Conservation (phyloP, 345 rosid species). For the Syzygium aqueum region DNA sequence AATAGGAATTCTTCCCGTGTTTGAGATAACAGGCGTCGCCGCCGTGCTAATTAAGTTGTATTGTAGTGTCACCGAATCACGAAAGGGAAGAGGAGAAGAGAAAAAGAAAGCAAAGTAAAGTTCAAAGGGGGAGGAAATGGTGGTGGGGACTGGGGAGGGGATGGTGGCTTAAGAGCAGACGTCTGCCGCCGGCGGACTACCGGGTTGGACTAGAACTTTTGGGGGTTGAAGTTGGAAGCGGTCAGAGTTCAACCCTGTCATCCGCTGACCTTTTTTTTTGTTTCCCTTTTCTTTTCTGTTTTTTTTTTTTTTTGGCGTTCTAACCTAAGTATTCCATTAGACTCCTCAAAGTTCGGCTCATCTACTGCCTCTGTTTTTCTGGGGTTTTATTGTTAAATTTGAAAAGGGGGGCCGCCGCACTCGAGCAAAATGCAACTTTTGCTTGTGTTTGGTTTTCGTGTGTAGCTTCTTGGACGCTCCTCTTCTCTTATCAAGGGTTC, state of each 20-base stretch:
- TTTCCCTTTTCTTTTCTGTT: too few relatives aligned
- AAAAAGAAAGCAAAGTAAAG: not conserved
- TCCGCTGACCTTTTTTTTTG: not conserved
- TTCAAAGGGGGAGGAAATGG: not conserved
- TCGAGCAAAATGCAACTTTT: not conserved
- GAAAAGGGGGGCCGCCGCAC: too few relatives aligned
- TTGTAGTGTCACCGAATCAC: not conserved
- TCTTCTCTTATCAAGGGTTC: not conserved
- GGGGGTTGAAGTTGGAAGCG: not conserved
- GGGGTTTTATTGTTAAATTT: too few relatives aligned
- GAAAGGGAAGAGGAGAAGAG: not conserved
- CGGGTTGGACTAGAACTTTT: not conserved
- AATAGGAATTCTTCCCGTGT: too few relatives aligned
- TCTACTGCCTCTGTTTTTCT: too few relatives aligned
- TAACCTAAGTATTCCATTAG: too few relatives aligned
- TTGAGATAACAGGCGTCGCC: too few relatives aligned
- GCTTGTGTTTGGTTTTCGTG: not conserved
- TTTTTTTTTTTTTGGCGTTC: not conserved
- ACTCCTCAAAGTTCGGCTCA: too few relatives aligned
- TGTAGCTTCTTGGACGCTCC: not conserved
- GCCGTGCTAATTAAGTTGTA: too few relatives aligned
- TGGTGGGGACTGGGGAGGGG: not conserved
- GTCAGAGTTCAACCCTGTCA: slow-evolving; percentile 1
- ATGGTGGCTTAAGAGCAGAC: not conserved
- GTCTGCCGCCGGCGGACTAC: not conserved